Conservation (phyloP, 2,329 filamentous ascomycete genomes). For the Xylaria hypoxylon region DNA sequence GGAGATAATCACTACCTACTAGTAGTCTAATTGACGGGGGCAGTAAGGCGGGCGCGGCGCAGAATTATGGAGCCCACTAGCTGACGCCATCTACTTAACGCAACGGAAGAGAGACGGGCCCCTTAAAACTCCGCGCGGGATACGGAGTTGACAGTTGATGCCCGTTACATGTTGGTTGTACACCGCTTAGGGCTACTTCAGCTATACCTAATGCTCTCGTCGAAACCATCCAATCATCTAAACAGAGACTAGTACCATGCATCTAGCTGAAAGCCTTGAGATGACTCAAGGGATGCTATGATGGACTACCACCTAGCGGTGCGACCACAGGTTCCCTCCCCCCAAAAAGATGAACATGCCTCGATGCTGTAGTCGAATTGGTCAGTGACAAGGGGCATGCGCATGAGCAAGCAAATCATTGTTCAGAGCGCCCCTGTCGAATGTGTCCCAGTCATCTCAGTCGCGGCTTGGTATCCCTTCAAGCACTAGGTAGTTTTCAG, state of each 20-base stretch:
- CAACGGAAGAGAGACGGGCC: conserved; percentile 15
- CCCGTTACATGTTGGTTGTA: neutral
- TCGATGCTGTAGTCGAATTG: conserved; percentile 1
- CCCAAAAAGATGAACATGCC: neutral
- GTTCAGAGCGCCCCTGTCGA: neutral
- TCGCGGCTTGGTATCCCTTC: neutral
- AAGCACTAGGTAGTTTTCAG: neutral
- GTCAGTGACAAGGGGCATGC: neutral
- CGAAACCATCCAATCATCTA: too few relatives aligned
- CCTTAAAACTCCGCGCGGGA: conserved; percentile 18
- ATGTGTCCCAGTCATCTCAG: neutral
- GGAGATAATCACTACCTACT: neutral
- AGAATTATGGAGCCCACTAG: conserved; percentile 26
- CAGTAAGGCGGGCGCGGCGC: conserved; percentile 6
- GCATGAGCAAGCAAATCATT: conserved; percentile 2
- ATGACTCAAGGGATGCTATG: conserved; percentile 1
- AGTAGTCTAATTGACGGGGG: too few relatives aligned
- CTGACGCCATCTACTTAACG: conserved; percentile 24
- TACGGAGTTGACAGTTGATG: neutral
- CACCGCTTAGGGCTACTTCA: neutral
- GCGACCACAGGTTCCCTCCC: neutral
- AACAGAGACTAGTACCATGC: neutral
- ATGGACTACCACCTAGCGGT: neutral
- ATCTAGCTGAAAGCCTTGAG: neutral
- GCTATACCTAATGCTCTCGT: neutral